Base-by-base conservation (phyloP, 208 protist species). In the Trypanosoma cruzi region DNA sequence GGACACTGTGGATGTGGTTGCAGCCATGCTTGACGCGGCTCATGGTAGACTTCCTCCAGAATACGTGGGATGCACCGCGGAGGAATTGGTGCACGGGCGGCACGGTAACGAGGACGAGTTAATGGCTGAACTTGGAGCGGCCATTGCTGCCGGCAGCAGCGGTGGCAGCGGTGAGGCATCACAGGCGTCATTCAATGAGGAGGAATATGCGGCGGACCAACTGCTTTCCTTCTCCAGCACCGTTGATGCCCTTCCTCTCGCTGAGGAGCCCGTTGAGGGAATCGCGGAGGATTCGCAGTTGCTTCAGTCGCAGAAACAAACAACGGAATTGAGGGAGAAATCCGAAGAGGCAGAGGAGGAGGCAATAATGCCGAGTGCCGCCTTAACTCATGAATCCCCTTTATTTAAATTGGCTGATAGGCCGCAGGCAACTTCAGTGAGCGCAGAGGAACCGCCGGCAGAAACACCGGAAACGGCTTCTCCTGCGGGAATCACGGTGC, bases 41-140 rank as follows among this genome's bases (percentile, higher is more conserved):
- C 20, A 40, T 48, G 48, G 36, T 26, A 2, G 20, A 34, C n/a
- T 52, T n/a, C 55, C 44, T 1, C 34, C 62, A 40, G 8, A 31
- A 1, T 59, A 59, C 20, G 1, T 4, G 14, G 55, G 37, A 10
- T 29, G 22, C 11, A 44, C 71, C 2, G 49, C 64, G 49, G 71
- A 68, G 28, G 28, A 44, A 50, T 50, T 74, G 28, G 63, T 69
- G 24, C 64, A 69, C 53, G 59, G n/a, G 18, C 11, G 59, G n/a
- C 68, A 77, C 31, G 66, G 53, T 4, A 24, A 20, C 7, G 77
- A 81, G 55, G 77, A 77, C 14, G 28, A 37, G 14, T 32, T 71
- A 22, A 28, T 72, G n/a, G 56, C 55, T 29, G 61, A 76, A 55
- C n/a, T 77, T n/a, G n/a, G 48, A n/a, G 50, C 31, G 22, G 7